Evolutionary conservation across 2,329 filamentous ascomycete genomes (phyloP), one percentile per base, ranked within the genome.

Genomic region (Beauveria bassiana): DNA sequence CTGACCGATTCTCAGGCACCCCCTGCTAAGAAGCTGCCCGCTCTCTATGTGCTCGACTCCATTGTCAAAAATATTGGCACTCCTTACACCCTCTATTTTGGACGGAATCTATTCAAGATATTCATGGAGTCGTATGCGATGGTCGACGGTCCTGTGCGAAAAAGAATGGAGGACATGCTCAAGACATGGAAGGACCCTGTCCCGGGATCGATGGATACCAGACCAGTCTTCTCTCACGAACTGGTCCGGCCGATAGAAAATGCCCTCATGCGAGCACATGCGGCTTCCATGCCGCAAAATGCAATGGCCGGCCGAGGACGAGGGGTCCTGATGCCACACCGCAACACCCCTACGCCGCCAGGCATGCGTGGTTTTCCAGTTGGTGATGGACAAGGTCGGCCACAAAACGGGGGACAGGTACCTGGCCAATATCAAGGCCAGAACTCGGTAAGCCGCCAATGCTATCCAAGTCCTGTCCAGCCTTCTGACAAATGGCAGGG

Each of bases 61-160:
- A 93, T 99, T 64, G 93, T 96, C 72, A 99, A 99, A 77, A 98
- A 99, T 79, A 92, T 99, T 64, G 95, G 95, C 64, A 97, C 93
- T 1, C 95, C 95, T 8, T 99, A 99, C 75, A 98, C 93, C 0
- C 82, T 98, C 14, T 98, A 96, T 74, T 89, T 99, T 66, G 91
- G 93, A 58, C 88, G 91, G 46, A 93, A 93, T 70, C 84, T 99
- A 45, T 98, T 93, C 75, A 85, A 88, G 68, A 98, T 91, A 5
- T 99, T 96, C 72, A 97, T 98, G 92, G 91, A 96, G 69, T 90
- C 95, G 43, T 99, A 98, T 72, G 90, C 89, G 3, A 84, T 96
- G 63, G 93, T 98, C 65, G 92, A 96, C 69, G 83, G 84, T 65
- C 82, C 83, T 63, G 92, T 93, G 24, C 86, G 95, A 65, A 88